Percentiles rank a stretch among this genome's conserved stretches.
phyloP scores from a whole-genome alignment of 1,284 basidiomycete species.

The Cerrena zonata region DNA sequence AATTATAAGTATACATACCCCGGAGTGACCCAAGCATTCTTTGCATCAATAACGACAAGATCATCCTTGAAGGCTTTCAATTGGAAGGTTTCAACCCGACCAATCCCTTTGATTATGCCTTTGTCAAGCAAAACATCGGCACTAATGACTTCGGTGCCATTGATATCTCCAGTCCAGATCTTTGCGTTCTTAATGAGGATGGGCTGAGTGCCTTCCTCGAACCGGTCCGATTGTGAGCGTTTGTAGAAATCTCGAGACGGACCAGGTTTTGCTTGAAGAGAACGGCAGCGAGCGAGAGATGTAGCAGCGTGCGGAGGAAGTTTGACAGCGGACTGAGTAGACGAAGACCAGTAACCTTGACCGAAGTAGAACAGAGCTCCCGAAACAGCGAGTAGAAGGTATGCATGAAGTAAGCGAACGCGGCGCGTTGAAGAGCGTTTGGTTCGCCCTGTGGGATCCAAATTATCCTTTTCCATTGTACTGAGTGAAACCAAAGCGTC shows the following conservation, averaged over 20 bases:
- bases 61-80: conserved; percentile 15
- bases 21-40: conserved; percentile 34
- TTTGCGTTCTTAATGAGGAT: conserved; percentile 49
- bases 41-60: conserved; percentile 24
- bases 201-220: conserved; percentile 35
- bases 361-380: not conserved
- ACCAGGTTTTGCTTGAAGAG: conserved; percentile 27
- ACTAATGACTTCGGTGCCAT: conserved; percentile 29
- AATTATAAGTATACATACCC: conserved; percentile 23
- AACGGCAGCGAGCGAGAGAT: conserved; percentile 23
- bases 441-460: not conserved
- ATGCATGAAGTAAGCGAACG: not conserved
- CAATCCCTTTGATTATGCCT: conserved; percentile 33
- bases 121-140: conserved; percentile 34
- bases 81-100: conserved; percentile 9
- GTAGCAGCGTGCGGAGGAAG: conserved; percentile 15
- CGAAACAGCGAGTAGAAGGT: not conserved
- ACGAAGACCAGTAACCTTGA: not conserved
- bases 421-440: not conserved
- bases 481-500: too few relatives aligned
- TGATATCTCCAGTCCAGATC: conserved; percentile 45
- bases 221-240: conserved; percentile 47
- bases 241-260: conserved; percentile 36
- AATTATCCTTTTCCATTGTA: too few relatives aligned
- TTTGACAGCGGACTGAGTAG: not conserved